Evolutionary conservation across 2,329 filamentous ascomycete species (phyloP), one percentile per base, ranked within the genome.

Genomic region (Fusarium pseudocircinatum): DNA sequence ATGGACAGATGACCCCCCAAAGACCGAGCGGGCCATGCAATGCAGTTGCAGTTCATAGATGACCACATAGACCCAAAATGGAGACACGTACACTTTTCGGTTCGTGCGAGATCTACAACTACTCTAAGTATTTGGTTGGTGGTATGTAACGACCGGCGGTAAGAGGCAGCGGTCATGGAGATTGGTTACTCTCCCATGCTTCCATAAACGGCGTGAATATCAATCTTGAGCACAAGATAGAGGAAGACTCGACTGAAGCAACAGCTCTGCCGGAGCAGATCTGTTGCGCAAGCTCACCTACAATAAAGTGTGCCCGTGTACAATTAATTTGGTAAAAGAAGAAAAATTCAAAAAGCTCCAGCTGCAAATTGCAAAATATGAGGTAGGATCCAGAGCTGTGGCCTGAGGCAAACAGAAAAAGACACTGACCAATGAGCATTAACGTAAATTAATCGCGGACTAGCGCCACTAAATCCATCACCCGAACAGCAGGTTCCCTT

Each of bases 11-110:
- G 95, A 98, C 83, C 94, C 97, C 61, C 96, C 96, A 1, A 90
- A 88, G 79, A 87, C 87, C 50, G 90, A 91, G 82, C 89, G 94
- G 75, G 93, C 93, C 39, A 91, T 97, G 89, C 96, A 98, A 85
- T 98, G 96, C 82, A 97, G 94, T 80, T 99, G 96, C 83, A 97
- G 94, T 81, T 98, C 96, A 30, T 97, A 85, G 59, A 66, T 26
- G 37, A 20, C 20, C 30, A 70, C 26, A 71, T 30, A 30, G n/a
- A 15, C 22, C 37, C 40, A 22, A 42, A 36, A 30, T 46, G 15
- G 37, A 64, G 26, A 64, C 46, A 34, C 30, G 42, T 32, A 36
- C n/a, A 24, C 28, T 47, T 37, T 40, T n/a, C 14, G 5, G 14
- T 40, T 40, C 32, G 49, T 20, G n/a, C n/a, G 49, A 57, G 18